Evolutionary conservation across 2,329 filamentous ascomycete genomes (phyloP), one percentile per base, ranked within the genome.

Genomic region (Fusarium multiceps): DNA sequence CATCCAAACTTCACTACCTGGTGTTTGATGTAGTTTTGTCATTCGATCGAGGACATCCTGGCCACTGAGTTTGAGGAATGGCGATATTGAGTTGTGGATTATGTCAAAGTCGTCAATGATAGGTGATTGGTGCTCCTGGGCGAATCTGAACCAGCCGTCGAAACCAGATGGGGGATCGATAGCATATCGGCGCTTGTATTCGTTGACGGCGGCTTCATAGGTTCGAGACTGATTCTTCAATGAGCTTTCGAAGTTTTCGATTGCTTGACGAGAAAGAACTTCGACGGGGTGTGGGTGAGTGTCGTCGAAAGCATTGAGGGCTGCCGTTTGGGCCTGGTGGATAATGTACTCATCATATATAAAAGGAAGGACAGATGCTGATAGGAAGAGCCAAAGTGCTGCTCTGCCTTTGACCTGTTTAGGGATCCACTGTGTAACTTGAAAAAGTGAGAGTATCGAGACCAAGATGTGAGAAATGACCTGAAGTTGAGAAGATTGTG

Each of bases 81-180:
- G 84, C 0, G 75, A 72, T 2, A 87, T 67, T 0, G 75, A 63
- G 0, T 81, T 61, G 42, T 80, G 73, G 4, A 87, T 83, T 1
- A 71, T 76, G 41, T 87, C 82, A 28, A 84, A 87, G 4, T 86
- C 82, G 59, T 87, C 84, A 32, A 87, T 85, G n/a, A 86, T 78
- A 0, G 77, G 77, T 1, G 84, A 85, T 4, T 80, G 32, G 2
- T 83, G 74, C 0, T 68, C 66, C 3, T 70, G 51, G 1, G 84
- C 84, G 49, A 80, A 86, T 2, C 78, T 67, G 23, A 79, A 83
- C 85, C 85, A 87, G 5, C 65, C 74, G 2, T 82, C 73, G 30
- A 87, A 87, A 0, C 85, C 85, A 0, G 76, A 74, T 0, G 85
- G 85, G 0, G 84, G 85, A 1, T 81, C 76, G 2, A 79, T 70